Evolutionary conservation across 2,329 filamentous ascomycete species (phyloP), one percentile per base, ranked within the genome.

Genomic region (Calycina herbarum): DNA sequence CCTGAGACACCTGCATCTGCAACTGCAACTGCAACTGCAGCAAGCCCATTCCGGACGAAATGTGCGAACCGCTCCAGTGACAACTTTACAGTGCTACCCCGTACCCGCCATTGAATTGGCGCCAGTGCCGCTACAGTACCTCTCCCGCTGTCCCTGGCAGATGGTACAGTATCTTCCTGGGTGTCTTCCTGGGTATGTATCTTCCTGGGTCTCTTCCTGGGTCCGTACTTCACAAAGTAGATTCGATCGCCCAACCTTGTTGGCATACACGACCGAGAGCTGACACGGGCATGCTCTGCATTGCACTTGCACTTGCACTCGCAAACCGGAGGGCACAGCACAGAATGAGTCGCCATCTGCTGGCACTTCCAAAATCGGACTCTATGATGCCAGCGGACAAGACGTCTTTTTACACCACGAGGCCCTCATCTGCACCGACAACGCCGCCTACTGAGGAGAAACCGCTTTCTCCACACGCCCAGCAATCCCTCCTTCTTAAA

Each of bases 231-330:
- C n/a, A 51, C 38, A 5, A 33, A 33, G 31, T 33, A 33, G 20
- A 51, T 51, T 51, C 45, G 45, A 51, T 51, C n/a, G 45, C 45
- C 45, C 45, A 51, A 24, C n/a, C 45, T 51, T 51, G n/a, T 27
- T 51, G 7, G n/a, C 42, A 48, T 5, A 40, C n/a, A 40, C 38
- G 11, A 40, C 38, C 38, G 38, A 40, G 45, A 51, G 20, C 45
- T 51, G 45, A 20, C 17, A 48, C n/a, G n/a, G 42, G 42, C 42
- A 2, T 10, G 45, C 45, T 20, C 31, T 20, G 45, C 45, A 24
- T 24, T 20, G 45, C 10, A 27, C 45, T 24, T 27, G 45, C n/a
- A 10, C 10, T 29, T 29, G 27, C 27, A 29, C 27, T 29, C 4
- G 42, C 42, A 45, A 45, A 45, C 17, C 11, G 15, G n/a, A n/a